A percentile compares a stretch with the other conserved stretches of the same genome.
Evolutionary conservation across 2,329 filamentous ascomycete genomes (phyloP).

Genomic region (Aspergillus proliferans): DNA sequence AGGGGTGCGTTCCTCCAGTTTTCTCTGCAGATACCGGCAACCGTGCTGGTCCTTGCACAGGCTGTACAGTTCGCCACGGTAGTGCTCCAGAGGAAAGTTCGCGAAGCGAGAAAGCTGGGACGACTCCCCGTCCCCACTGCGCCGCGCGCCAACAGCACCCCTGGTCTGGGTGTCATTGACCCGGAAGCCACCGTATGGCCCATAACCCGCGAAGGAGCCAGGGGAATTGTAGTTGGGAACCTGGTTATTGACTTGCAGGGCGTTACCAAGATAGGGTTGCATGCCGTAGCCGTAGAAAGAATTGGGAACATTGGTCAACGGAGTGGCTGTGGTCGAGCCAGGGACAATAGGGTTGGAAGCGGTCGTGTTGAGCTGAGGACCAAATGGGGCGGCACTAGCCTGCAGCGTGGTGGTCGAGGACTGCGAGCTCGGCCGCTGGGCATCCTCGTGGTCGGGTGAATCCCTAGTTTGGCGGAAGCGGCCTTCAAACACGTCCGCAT

Average conservation of each 20-base stretch:
- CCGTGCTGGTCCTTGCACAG: slow-evolving; percentile 98
- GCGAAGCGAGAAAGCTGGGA: slow-evolving; percentile 71
- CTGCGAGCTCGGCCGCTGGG: slow-evolving; percentile 44
- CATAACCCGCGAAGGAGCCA: slow-evolving; percentile 48
- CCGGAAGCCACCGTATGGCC: slow-evolving; percentile 49
- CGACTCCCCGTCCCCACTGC: slow-evolving; percentile 34
- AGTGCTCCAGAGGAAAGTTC: slow-evolving; percentile 73
- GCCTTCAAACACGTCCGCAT: slow-evolving; percentile 57
- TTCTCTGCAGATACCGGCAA: slow-evolving; percentile 93
- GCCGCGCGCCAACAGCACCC: slow-evolving; percentile 64
- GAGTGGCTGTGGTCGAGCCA: slow-evolving; percentile 24
- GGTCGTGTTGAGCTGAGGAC: slow-evolving; percentile 50
- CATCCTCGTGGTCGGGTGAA: slow-evolving; percentile 42
- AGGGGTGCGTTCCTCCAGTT: slow-evolving; percentile 81
- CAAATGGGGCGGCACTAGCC: slow-evolving; percentile 72
- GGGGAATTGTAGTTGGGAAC: slow-evolving; percentile 47
- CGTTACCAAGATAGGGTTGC: slow-evolving; percentile 51
- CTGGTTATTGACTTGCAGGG: slow-evolving; percentile 31
- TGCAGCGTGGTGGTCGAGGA: slow-evolving; percentile 69
- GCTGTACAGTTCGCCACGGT: slow-evolving; percentile 76
- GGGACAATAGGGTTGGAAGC: slow-evolving; percentile 22
- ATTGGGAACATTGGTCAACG: slow-evolving; percentile 28
- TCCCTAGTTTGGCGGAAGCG: slow-evolving; percentile 62
- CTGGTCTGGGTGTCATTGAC: slow-evolving; percentile 69
- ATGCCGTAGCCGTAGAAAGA: slow-evolving; percentile 47